Evolutionary conservation across 345 rosid genomes (phyloP).

Genomic region (Gossypium arboreum): DNA sequence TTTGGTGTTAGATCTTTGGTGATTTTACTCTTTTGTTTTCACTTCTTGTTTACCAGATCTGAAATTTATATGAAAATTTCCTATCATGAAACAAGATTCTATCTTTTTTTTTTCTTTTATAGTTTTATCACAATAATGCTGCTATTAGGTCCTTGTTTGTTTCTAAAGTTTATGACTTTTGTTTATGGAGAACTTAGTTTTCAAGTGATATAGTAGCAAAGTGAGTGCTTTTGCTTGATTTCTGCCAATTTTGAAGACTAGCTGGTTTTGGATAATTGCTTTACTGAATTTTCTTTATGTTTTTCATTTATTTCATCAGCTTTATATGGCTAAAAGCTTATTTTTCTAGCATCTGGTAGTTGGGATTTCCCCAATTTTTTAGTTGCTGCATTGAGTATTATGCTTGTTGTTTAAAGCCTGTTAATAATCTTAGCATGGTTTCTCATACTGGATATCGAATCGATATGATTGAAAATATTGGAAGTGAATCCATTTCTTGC

Average conservation of each 20-base stretch:
- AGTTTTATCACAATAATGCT: constrained; percentile 4
- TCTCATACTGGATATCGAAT: not conserved
- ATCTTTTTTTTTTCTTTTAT: not conserved
- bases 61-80: constrained; percentile 11
- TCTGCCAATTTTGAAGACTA: not conserved
- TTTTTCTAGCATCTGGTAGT: not conserved
- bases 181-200: constrained; percentile 15
- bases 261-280: not conserved
- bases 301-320: not conserved
- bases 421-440: constrained; percentile 3
- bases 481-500: constrained; percentile 8
- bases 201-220: constrained; percentile 5
- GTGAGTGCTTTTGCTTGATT: constrained; percentile 21
- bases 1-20: constrained; percentile 32
- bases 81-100: not conserved
- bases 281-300: not conserved
- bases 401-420: constrained; percentile 1
- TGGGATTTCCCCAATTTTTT: not conserved
- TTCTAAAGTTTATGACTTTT: not conserved
- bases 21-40: constrained; percentile 9
- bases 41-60: constrained; percentile 34
- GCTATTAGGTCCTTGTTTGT: not conserved
- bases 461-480: constrained; percentile 6
- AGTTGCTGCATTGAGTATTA: not conserved
- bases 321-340: not conserved